Evolutionary conservation across 2,329 filamentous ascomycete genomes (phyloP), one percentile per base, ranked within the genome.

Genomic region (Chaetomium olivaceum): DNA sequence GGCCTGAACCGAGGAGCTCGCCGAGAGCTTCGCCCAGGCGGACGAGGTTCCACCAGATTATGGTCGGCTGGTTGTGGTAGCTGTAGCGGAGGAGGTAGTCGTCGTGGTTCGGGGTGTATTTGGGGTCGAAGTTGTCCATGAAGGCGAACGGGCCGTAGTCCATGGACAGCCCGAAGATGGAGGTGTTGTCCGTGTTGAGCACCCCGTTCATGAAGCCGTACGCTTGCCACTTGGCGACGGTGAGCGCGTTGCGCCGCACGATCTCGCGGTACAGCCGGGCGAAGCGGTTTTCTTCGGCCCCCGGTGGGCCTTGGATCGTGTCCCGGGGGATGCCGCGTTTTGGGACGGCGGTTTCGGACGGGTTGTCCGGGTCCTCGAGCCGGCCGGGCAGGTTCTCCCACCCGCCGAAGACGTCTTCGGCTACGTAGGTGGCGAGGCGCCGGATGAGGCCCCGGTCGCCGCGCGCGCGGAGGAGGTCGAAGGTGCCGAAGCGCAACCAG

Each of bases 141-240:
- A 99, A 99, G 5, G 95, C 95, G 73, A 99, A 99, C 0, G 95
- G 95, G 0, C 95, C 95, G 75, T 93, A 99, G 78, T 99, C 95
- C 68, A 99, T 90, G 6, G 90, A 94, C 0, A 99, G 80, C 0
- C 95, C 95, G 63, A 89, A 89, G 59, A 99, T 85, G 0, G 93
- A 97, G 0, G 95, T 99, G 76, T 99, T 99, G 76, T 99, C 95
- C 0, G 95, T 98, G 78, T 99, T 99, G 65, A 99, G 82, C 4
- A 99, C 95, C 55, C 95, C 95, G 73, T 99, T 99, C 85, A 96
- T 98, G 80, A 99, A 99, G n/a, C 92, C 95, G 74, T 98, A 98
- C 0, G 92, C 93, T 80, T 99, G 96, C 94, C 95, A 98, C 71
- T 90, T 86, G 12, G 95, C 95, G 1, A 98, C 93, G 0, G 91